Conservation (phyloP, 164 flowering plant genomes). For the Nymphaea colorata region DNA sequence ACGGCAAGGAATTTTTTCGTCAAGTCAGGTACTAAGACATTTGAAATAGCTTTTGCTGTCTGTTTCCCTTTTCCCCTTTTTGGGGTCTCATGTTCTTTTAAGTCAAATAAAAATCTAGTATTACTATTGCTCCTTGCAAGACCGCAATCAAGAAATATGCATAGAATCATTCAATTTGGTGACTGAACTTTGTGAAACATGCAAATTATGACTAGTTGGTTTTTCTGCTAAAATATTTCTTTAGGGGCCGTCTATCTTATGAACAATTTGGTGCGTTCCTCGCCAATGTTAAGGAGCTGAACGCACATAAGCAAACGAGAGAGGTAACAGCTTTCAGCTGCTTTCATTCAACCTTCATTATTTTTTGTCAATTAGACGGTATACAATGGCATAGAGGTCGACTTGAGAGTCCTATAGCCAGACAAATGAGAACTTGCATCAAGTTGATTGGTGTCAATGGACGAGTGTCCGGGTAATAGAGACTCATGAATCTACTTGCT, state of each 20-base stretch:
- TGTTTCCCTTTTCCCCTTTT: background rate
- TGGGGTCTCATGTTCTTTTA: background rate
- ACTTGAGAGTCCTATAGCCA: too few species aligned
- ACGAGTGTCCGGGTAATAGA: too few species aligned
- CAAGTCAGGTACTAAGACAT: conserved; percentile 61
- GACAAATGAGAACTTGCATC: too few species aligned
- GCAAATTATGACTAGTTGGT: background rate
- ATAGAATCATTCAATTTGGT: background rate
- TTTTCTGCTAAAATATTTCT: background rate
- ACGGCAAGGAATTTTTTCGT: conserved; percentile 94
- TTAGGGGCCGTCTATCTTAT: conserved; percentile 76
- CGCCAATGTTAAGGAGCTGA: conserved; percentile 87
- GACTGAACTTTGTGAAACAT: background rate
- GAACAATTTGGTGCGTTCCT: conserved; percentile 92
- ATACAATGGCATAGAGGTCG: too few species aligned
- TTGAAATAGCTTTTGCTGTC: background rate
- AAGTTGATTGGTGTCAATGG: too few species aligned
- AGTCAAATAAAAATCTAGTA: background rate
- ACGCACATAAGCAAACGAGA: conserved; percentile 78
- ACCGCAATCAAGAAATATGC: background rate
- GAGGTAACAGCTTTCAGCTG: conserved; percentile 31
- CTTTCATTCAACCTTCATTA: background rate
- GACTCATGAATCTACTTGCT: background rate
- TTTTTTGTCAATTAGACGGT: too few species aligned
- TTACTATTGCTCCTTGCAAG: background rate